Conservation (phyloP, 805 yeast species). For the Debaryomyces hansenii region DNA sequence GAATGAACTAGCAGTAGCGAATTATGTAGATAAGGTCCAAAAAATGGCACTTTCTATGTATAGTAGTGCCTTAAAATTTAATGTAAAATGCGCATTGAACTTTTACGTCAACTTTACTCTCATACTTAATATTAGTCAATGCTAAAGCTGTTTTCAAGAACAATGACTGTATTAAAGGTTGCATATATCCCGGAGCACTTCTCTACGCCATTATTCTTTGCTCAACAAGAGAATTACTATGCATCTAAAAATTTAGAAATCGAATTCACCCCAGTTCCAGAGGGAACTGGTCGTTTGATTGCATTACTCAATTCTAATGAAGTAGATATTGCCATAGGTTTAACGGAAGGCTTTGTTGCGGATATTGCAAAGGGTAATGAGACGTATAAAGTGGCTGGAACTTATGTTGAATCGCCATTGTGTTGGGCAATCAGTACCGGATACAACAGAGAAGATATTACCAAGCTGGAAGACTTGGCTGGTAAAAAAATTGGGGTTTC, state of each 20-base stretch:
- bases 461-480: slow-evolving; percentile 51
- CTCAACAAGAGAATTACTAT: slow-evolving; percentile 59
- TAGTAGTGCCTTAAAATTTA: too few relatives aligned
- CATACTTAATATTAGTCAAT: too few relatives aligned
- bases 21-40: too few relatives aligned
- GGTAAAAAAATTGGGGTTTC: slow-evolving; percentile 74
- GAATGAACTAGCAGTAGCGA: too few relatives aligned
- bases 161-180: slow-evolving; percentile 42
- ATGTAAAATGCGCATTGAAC: too few relatives aligned
- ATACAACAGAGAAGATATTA: slow-evolving; percentile 52
- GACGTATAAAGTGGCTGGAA: slow-evolving; percentile 67
- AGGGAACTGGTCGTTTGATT: slow-evolving; percentile 88
- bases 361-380: slow-evolving; percentile 73
- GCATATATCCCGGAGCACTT: slow-evolving; percentile 94
- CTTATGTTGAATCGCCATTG: slow-evolving; percentile 83
- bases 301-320: slow-evolving; percentile 62
- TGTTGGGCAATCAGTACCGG: slow-evolving; percentile 93
- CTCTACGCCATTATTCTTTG: slow-evolving; percentile 81
- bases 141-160: background rate
- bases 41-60: too few relatives aligned
- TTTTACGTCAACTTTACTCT: too few relatives aligned
- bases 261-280: slow-evolving; percentile 68
- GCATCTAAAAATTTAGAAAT: slow-evolving; percentile 49
- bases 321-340: slow-evolving; percentile 81
- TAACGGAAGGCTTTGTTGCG: slow-evolving; percentile 88